phyloP scores from a whole-genome alignment of 2,329 filamentous ascomycete genomes.

The Elsinoe fawcettii region DNA sequence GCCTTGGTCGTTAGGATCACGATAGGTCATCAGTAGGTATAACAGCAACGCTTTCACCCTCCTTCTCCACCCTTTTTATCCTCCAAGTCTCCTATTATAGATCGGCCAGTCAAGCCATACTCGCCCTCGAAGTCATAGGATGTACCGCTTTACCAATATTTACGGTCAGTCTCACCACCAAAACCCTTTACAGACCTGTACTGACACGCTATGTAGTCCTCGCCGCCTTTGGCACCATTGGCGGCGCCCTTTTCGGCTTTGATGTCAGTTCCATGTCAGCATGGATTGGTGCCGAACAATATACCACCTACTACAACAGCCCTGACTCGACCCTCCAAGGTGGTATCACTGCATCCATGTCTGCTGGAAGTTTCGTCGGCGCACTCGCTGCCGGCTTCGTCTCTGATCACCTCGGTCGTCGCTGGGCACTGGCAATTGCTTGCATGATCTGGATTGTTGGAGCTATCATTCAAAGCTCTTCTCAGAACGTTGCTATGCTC shows the following conservation, averaged over 20 bases:
- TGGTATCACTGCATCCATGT: constrained; percentile 43
- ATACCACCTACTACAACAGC: constrained; percentile 34
- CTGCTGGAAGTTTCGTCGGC: constrained; percentile 43
- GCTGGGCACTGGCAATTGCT: constrained; percentile 37
- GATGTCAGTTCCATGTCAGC: constrained; percentile 53
- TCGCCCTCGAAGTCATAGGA: background rate
- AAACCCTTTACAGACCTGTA: no score
- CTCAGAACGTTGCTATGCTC: constrained; percentile 34
- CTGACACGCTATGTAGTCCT: constrained; percentile 28
- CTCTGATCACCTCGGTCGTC: constrained; percentile 39
- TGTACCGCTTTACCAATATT: constrained; percentile 9
- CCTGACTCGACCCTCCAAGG: constrained; percentile 30
- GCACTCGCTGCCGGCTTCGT: constrained; percentile 40
- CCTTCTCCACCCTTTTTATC: background rate
- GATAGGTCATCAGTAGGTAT: background rate
- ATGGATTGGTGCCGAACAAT: constrained; percentile 43
- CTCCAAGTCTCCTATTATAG: background rate
- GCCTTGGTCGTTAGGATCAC: background rate
- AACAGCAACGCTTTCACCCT: background rate
- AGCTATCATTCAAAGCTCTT: constrained; percentile 28
- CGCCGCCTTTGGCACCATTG: constrained; percentile 49
- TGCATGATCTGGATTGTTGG: constrained; percentile 42
- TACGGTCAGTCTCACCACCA: background rate
- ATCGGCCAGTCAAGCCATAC: background rate
- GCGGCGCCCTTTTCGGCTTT: constrained; percentile 66